Evolutionary conservation across 768 basidiomycete species (phyloP).

Genomic region (Lepiota brunneoincarnata): DNA sequence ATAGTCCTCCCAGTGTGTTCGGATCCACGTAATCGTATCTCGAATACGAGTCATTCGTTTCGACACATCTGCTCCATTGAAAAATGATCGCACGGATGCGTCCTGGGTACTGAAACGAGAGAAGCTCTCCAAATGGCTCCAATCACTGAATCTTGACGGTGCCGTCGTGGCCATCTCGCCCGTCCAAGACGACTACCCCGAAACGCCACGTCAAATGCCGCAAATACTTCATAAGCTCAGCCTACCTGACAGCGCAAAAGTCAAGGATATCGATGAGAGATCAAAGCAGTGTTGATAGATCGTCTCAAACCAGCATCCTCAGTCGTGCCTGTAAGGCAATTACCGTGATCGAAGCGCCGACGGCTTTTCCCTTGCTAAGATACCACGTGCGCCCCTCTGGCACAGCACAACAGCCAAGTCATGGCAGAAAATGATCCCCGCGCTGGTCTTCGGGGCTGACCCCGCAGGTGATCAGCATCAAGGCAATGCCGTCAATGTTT

Average conservation of each 20-base stretch:
- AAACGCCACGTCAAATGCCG: neutral
- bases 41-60: conserved; percentile 16
- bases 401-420: too few species aligned
- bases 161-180: neutral
- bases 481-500: neutral
- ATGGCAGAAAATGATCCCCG: too few species aligned
- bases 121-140: conserved; percentile 10
- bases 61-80: conserved; percentile 16
- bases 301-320: too few species aligned
- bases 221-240: neutral
- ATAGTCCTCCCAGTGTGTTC: conserved; percentile 19
- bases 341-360: too few species aligned
- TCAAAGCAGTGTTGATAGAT: too few species aligned
- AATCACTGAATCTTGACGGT: conserved; percentile 8
- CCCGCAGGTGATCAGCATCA: neutral
- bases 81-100: conserved; percentile 15
- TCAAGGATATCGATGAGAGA: too few species aligned
- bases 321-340: too few species aligned
- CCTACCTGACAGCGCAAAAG: too few species aligned
- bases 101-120: conserved; percentile 7
- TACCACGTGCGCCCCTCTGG: too few species aligned
- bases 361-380: too few species aligned
- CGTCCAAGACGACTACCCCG: neutral
- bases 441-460: too few species aligned
- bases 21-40: conserved; percentile 16